Percentiles rank a stretch among this genome's conserved stretches.
Conservation (phyloP, 495 filamentous ascomycete species). For the Jackrogersella minutella region DNA sequence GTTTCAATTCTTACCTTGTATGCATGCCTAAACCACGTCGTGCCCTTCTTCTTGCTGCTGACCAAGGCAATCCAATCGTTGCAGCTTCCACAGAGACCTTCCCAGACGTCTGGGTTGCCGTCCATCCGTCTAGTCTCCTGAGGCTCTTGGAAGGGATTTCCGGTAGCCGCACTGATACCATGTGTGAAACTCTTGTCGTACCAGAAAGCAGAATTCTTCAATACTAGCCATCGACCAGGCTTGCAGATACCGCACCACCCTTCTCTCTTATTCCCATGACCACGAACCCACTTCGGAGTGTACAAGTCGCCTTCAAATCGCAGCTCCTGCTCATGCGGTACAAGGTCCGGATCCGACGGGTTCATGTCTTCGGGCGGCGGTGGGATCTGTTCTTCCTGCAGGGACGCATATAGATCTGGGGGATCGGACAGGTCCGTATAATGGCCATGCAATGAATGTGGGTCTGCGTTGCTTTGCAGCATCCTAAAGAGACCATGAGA, state of each 20-base stretch:
- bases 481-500: constrained; percentile 73
- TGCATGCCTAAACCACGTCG: constrained; percentile 84
- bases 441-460: constrained; percentile 65
- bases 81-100: constrained; percentile 79
- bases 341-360: constrained; percentile 71
- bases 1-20: constrained; percentile 70
- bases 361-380: constrained; percentile 80
- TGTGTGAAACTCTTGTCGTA: constrained; percentile 87
- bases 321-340: constrained; percentile 78
- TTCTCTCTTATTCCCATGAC: constrained; percentile 81
- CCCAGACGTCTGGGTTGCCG: constrained; percentile 82
- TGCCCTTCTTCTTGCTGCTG: constrained; percentile 86
- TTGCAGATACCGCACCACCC: constrained; percentile 88
- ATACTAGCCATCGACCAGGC: constrained; percentile 79
- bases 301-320: constrained; percentile 80
- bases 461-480: constrained; percentile 73
- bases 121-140: constrained; percentile 76
- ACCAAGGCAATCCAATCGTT: constrained; percentile 80
- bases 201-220: constrained; percentile 88
- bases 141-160: constrained; percentile 74
- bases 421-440: constrained; percentile 72
- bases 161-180: constrained; percentile 80
- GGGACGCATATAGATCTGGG: constrained; percentile 75
- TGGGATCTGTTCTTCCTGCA: constrained; percentile 70
- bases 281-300: constrained; percentile 79